Evolutionary conservation across 257 asterid species (phyloP), one percentile per base, ranked within the genome.

Genomic region (Ajuga chamaepitys): DNA sequence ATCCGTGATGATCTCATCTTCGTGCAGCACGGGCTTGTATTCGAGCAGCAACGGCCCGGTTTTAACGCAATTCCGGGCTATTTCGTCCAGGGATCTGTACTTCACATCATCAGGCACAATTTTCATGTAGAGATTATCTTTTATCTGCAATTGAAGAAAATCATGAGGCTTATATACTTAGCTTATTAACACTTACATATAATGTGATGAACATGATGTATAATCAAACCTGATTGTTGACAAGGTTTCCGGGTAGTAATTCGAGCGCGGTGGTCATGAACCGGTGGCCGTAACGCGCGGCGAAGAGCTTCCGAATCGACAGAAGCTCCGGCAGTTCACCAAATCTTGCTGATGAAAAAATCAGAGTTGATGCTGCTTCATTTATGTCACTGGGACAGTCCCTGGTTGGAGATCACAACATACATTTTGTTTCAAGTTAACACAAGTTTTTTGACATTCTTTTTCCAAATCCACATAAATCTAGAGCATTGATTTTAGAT

Each of bases 311-410:
- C 72, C 95, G 61, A 18, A 89, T 57, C 5, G 67, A 11, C 8
- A 61, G 70, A 16, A 92, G 95, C 82, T 92, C 98, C 0, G 95
- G 95, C 34, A 92, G 42, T 10, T 92, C 85, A 0, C 93, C 97
- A 14, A 89, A 77, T 72, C 98, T 82, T 7, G 97, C 85, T 1
- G 98, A 92, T 28, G 90, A 82, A 75, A 80, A 92, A 67, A 92
- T 77, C 16, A 92, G 78, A 72, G 86, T 83, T 13, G 98, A 85
- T 9, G 66, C 72, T 57, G 93, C 97, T 74, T 86, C 93, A 16
- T 71, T 83, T 9, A 92, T 88, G 12, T 89, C 97, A 66, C 79
- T 73, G 0, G 97, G 93, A 59, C 91, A 89, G 74, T 89, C 91
- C 87, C 98, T 92, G 67, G 1, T 25, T 9, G 8, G 11, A n/a